phyloP scores from a whole-genome alignment of 2,329 filamentous ascomycete species.

The Dactylellina haptotyla region DNA sequence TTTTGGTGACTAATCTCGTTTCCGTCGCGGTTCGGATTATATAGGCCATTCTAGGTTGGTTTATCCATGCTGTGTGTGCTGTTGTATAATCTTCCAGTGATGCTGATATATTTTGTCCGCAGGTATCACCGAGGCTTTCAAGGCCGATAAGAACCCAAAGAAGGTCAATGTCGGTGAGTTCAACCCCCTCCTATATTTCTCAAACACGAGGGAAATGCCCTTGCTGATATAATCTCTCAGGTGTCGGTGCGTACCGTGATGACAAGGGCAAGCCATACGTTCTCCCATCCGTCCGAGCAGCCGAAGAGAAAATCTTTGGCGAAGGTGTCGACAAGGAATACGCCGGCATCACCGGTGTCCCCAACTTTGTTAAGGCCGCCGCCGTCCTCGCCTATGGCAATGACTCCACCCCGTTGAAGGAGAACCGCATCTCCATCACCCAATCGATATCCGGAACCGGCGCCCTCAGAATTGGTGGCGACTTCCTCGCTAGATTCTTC shows the following conservation, averaged over 20 bases:
- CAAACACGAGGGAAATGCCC: neutral
- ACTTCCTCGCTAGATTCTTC: constrained; percentile 95
- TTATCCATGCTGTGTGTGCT: constrained; percentile 71
- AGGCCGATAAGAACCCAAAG: constrained; percentile 76
- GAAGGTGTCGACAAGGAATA: constrained; percentile 97
- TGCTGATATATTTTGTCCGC: neutral
- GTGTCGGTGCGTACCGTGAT: constrained; percentile 92
- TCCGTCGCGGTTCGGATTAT: constrained; percentile 26
- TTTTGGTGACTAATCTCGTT: constrained; percentile 12
- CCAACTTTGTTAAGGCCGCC: constrained; percentile 85
- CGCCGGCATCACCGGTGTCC: constrained; percentile 89
- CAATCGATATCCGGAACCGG: constrained; percentile 89
- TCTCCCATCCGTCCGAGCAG: constrained; percentile 79
- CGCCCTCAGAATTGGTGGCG: constrained; percentile 88
- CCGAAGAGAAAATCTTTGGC: constrained; percentile 86
- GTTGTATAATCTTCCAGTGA: constrained; percentile 22
- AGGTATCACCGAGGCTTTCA: constrained; percentile 70
- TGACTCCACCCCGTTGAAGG: constrained; percentile 83
- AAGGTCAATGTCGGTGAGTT: constrained; percentile 88
- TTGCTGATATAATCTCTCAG: constrained; percentile 60
- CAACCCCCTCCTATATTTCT: constrained; percentile 67
- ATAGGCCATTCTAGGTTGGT: constrained; percentile 64
- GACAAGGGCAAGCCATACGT: constrained; percentile 97
- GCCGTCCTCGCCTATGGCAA: constrained; percentile 84
- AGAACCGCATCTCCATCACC: constrained; percentile 64